These are phyloP conservation scores for Didymella arachidicola DNA, from an alignment of 2,329 filamentous ascomycete species.

Conservation along the genomic window DNA sequence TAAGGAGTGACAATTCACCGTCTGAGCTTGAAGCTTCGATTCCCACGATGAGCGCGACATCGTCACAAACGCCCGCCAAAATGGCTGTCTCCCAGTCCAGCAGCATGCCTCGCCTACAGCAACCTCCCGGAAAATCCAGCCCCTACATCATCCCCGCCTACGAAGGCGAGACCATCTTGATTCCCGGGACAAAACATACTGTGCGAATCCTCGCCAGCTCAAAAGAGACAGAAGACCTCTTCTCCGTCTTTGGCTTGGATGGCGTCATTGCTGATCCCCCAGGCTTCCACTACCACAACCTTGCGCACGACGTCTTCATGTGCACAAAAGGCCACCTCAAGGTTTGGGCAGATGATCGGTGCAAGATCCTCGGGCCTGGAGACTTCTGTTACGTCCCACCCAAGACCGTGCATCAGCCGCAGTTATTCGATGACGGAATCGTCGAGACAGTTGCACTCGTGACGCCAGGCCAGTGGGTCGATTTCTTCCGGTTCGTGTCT, in stretches of 20 bases:
- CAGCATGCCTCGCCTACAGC: slow-evolving; percentile 17
- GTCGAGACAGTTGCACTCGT: slow-evolving; percentile 31
- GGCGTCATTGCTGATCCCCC: slow-evolving; percentile 29
- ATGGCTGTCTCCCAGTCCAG: slow-evolving; percentile 10
- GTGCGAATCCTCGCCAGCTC: slow-evolving; percentile 30
- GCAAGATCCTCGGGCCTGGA: slow-evolving; percentile 28
- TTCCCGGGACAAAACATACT: slow-evolving; percentile 28
- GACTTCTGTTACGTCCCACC: slow-evolving; percentile 34
- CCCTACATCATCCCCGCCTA: slow-evolving; percentile 30
- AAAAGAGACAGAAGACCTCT: slow-evolving; percentile 25
- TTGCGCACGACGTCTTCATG: slow-evolving; percentile 34
- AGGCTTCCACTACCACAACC: slow-evolving; percentile 33
- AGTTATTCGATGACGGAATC: slow-evolving; percentile 23
- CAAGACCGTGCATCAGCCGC: slow-evolving; percentile 28
- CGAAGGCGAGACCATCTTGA: slow-evolving; percentile 26
- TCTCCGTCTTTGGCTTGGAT: slow-evolving; percentile 31
- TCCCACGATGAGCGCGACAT: slow-evolving; percentile 4
- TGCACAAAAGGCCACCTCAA: slow-evolving; percentile 31
- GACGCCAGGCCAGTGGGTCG: slow-evolving; percentile 32
- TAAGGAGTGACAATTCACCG: not conserved
- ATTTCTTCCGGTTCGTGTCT: slow-evolving; percentile 32
- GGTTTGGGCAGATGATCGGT: slow-evolving; percentile 29
- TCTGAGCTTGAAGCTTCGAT: not conserved
- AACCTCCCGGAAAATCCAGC: slow-evolving; percentile 21
- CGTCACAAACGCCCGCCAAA: slow-evolving; percentile 4